phyloP scores from a whole-genome alignment of 2,329 filamentous ascomycete genomes.

The Diaporthe citrichinensis region DNA sequence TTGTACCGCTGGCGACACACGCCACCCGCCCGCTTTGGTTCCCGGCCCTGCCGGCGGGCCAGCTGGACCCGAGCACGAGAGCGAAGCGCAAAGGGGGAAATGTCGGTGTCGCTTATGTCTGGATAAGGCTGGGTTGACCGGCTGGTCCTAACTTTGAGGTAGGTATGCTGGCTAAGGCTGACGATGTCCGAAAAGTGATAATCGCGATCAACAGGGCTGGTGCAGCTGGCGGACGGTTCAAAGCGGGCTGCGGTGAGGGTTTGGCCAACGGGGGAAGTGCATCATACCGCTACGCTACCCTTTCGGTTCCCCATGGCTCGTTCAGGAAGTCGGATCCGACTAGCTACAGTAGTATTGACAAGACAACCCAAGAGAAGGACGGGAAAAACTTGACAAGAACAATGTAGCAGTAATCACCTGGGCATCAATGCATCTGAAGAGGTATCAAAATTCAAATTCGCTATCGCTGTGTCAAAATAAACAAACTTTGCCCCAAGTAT shows the following conservation, averaged over 20 bases:
- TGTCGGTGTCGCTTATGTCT: too few species aligned
- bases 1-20: neutral
- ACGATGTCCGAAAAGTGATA: neutral
- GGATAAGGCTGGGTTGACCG: neutral
- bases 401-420: neutral
- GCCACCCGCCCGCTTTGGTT: neutral
- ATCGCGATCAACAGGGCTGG: slow-evolving; percentile 17
- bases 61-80: slow-evolving; percentile 6
- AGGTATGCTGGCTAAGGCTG: too few species aligned
- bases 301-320: neutral
- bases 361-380: neutral
- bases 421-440: neutral
- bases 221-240: neutral
- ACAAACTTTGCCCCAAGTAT: neutral
- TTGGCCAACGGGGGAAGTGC: neutral
- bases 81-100: neutral
- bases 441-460: slow-evolving; percentile 29
- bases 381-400: neutral
- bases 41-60: neutral
- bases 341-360: neutral
- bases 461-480: neutral
- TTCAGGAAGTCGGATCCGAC: neutral
- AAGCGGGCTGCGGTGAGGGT: neutral
- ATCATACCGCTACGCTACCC: neutral
- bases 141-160: neutral